Conservation (phyloP, 2,329 filamentous ascomycete species). For the Colletotrichum camelliae region DNA sequence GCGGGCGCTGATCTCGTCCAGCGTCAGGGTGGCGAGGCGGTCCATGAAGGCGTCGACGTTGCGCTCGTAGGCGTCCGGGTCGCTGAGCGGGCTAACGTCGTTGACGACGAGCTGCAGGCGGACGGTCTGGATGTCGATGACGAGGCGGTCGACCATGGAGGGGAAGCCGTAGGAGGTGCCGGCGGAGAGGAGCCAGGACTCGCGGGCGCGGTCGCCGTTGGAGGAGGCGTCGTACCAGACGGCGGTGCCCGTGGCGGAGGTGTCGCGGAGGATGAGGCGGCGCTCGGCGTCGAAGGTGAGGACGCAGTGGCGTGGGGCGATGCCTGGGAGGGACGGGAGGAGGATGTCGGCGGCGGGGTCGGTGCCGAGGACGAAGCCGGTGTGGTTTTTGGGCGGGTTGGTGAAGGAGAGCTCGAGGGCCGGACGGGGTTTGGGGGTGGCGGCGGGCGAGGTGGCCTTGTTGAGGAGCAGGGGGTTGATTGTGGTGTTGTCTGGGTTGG, state of each 20-base stretch:
- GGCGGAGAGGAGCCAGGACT: conserved; percentile 40
- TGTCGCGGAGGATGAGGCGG: conserved; percentile 43
- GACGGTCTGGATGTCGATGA: conserved; percentile 43
- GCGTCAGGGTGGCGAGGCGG: neutral
- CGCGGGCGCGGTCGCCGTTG: conserved; percentile 39
- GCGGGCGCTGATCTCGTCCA: neutral
- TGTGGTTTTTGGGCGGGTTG: conserved; percentile 35
- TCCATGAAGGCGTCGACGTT: conserved; percentile 38
- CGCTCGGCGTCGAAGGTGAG: conserved; percentile 43
- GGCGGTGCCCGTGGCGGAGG: conserved; percentile 41
- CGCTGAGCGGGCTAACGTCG: conserved; percentile 32
- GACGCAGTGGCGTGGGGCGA: conserved; percentile 41
- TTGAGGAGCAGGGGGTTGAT: conserved; percentile 15
- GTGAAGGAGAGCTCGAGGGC: conserved; percentile 43
- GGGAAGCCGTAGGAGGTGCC: conserved; percentile 39
- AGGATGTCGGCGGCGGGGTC: conserved; percentile 43
- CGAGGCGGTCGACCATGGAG: conserved; percentile 35
- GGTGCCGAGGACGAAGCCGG: conserved; percentile 43
- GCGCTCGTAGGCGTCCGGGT: conserved; percentile 36
- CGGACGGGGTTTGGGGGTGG: conserved; percentile 8
- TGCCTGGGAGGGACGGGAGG: conserved; percentile 37
- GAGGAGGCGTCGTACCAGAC: conserved; percentile 49
- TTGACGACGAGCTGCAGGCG: conserved; percentile 45
- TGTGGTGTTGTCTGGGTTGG: neutral
- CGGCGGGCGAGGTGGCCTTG: neutral